Conservation (phyloP, 208 protist species). For the Leishmania lainsoni region DNA sequence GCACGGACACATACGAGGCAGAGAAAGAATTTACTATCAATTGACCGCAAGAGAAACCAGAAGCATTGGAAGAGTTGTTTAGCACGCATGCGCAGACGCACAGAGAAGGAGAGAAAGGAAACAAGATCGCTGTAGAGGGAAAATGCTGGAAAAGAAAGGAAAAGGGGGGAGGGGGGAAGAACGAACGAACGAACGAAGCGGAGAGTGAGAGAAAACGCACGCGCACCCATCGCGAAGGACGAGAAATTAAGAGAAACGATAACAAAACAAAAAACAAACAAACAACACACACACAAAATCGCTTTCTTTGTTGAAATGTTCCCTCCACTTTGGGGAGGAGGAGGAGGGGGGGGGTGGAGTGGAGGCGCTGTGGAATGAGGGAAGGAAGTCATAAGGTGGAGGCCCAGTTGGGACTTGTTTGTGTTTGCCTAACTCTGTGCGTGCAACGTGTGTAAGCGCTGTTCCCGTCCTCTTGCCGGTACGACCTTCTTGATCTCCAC, state of each 20-base stretch:
- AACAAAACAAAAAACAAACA: constrained; percentile 5
- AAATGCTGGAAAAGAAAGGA: background rate
- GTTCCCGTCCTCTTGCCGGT: too few relatives aligned
- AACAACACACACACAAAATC: background rate
- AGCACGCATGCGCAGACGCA: background rate
- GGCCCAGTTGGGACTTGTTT: background rate
- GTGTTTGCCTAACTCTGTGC: background rate
- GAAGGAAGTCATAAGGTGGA: background rate
- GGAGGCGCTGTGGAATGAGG: too few relatives aligned
- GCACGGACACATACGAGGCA: background rate
- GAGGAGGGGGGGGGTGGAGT: too few relatives aligned
- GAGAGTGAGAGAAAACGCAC: background rate
- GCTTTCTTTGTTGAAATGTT: too few relatives aligned
- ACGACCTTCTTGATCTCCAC: background rate
- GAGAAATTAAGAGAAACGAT: background rate
- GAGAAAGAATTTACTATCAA: background rate
- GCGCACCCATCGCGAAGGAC: background rate
- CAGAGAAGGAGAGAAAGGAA: background rate
- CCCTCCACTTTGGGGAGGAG: too few relatives aligned
- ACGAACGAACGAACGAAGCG: background rate
- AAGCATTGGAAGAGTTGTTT: background rate
- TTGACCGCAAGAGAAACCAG: background rate
- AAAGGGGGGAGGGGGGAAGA: too few relatives aligned
- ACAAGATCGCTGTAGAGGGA: background rate
- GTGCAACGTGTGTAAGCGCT: background rate